These are phyloP conservation scores for Cercospora sp. DNA, from an alignment of 2,329 filamentous ascomycete species.

Conservation along the genomic window DNA sequence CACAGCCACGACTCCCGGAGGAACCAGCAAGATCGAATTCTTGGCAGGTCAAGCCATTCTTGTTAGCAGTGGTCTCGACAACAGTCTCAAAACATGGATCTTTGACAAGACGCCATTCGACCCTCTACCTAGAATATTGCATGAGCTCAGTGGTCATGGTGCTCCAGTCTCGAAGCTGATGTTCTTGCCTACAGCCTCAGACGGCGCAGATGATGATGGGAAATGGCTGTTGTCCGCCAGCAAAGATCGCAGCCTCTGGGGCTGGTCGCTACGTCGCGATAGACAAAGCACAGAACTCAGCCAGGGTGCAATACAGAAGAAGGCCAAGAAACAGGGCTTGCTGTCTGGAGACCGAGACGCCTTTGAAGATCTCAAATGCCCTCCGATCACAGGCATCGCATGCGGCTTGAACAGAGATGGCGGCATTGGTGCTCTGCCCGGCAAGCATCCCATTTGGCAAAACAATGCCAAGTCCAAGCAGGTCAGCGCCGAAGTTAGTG, in stretches of 20 bases:
- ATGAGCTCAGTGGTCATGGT: slow-evolving; percentile 84
- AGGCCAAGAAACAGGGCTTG: slow-evolving; percentile 83
- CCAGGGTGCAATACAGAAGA: slow-evolving; percentile 83
- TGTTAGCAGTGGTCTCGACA: slow-evolving; percentile 86
- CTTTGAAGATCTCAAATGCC: slow-evolving; percentile 73
- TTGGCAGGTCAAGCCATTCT: slow-evolving; percentile 85
- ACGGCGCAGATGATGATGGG: slow-evolving; percentile 81
- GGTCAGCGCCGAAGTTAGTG: slow-evolving; percentile 69
- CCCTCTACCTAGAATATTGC: slow-evolving; percentile 78
- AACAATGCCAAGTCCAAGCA: slow-evolving; percentile 62
- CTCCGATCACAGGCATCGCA: slow-evolving; percentile 87
- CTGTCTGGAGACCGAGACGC: slow-evolving; percentile 45
- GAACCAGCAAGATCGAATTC: slow-evolving; percentile 86
- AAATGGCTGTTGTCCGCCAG: slow-evolving; percentile 95
- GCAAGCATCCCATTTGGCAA: slow-evolving; percentile 79
- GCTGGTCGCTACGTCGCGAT: slow-evolving; percentile 90
- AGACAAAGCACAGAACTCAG: slow-evolving; percentile 92
- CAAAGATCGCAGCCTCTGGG: slow-evolving; percentile 89
- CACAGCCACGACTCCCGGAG: slow-evolving; percentile 68
- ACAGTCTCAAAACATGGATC: slow-evolving; percentile 93
- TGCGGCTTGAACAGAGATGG: slow-evolving; percentile 92
- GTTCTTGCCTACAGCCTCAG: slow-evolving; percentile 85
- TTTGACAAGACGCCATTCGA: slow-evolving; percentile 92
- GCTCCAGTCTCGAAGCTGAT: slow-evolving; percentile 78
- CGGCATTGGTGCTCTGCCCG: slow-evolving; percentile 81